Evolutionary conservation across 768 basidiomycete species (phyloP), one percentile per base, ranked within the genome.

Genomic region (Chalciporus piperatus): DNA sequence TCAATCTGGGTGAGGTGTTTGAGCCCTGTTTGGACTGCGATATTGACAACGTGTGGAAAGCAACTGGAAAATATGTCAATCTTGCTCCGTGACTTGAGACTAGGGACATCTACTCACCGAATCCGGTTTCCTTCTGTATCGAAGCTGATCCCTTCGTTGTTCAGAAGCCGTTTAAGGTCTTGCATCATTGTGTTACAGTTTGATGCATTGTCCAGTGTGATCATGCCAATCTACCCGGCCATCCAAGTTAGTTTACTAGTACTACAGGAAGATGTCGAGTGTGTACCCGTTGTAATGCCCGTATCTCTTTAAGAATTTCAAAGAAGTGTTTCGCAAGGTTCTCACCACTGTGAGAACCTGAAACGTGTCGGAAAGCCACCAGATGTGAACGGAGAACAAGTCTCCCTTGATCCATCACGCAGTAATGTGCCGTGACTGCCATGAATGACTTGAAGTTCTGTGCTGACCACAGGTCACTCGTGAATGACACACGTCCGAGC

Each of bases 331-430:
- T 17, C 6, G 44, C 49, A 1, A 50, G 32, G 7, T 33, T 40
- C 2, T 12, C 6, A 3, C 63, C 61, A 1, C 50, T 43, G 30
- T 64, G 61, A 19, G 35, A 44, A 12, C 61, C 57, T 17, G 33
- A 23, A 12, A 62, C 20, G 11, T 46, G 48, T 30, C 60, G 51
- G 28, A 64, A 62, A 22, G 55, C 51, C 7, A 64, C n/a, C 1
- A 62, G 37, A 0, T 47, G 41, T 1, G 43, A 41, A 19, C 49
- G 52, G 14, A 60, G 43, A 16, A 48, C 25, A 19, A 62, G 54
- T 0, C 1, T 23, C 5, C 46, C 41, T 1, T 25, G 14, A 6
- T 32, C 22, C 14, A 33, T 32, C 8, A 33, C 16, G 3, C 41
- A 35, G 41, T 41, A 49, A 19, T 49, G 48, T 11, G 48, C 41